Base-by-base conservation (phyloP, 106 monocot genomes). In the Ottelia alismoides region DNA sequence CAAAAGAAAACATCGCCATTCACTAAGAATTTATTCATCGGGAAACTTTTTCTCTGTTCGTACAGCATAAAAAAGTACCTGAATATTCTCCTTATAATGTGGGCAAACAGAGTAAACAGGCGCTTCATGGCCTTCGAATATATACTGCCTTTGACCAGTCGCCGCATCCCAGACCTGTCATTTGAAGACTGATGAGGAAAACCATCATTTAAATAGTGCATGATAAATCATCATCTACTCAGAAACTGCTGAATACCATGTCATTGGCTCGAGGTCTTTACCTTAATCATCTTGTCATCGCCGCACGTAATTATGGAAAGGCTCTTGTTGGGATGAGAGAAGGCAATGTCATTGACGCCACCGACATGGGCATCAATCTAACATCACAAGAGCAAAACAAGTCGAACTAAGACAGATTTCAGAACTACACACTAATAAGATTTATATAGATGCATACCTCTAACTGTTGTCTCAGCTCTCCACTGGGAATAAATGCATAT, bases 281-380 rank as follows among this genome's bases (percentile, higher is more conserved):
- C 74, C 75, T 82, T 87, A 43, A 87, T 87, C 28, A 74, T 67
- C 69, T 87, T 87, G 56, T 87, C 87, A 61, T 87, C 87, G 46
- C 87, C 87, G 22, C 87, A 87, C 22, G 87, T 87, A 52, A 87
- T 78, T 40, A 87, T 78, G 7, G 78, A 87, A 28, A 77, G 70
- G 45, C 64, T 73, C 65, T 99, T 99, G 56, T 90, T 90, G 29
- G 98, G 98, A 53, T 83, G 89, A 28, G 90, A 90, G 49, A 90
- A 91, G 27, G 90, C 86, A 66, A 99, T 99, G 55, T 99, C 90
- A 69, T 99, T 99, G 60, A 99, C 98, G 31, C 90, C 86, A 29
- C 98, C 98, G 28, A 71, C 60, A 72, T 99, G 98, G 45, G 90
- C 98, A 77, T 98, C 96, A 73, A 98, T 72, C 96, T 98, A n/a